phyloP scores from a whole-genome alignment of 179 eudicot species.

The Nepenthes alata region DNA sequence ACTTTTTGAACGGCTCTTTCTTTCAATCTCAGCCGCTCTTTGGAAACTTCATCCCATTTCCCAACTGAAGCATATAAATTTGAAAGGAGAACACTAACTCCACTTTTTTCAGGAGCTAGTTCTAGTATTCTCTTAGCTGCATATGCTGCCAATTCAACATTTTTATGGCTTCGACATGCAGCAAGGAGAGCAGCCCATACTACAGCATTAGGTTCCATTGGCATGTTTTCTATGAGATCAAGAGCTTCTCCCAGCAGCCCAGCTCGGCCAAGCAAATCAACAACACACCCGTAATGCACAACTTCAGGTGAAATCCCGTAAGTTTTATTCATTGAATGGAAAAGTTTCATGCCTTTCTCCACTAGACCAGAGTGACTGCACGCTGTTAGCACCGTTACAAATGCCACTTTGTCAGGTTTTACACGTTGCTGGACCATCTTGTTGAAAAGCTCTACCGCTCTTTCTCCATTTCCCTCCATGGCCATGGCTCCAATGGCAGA shows the following conservation, averaged over 20 bases:
- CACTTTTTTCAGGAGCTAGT: too few species aligned
- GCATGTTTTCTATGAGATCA: constrained; percentile 35
- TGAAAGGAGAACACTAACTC: too few species aligned
- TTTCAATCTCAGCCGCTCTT: too few species aligned
- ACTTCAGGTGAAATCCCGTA: constrained; percentile 32
- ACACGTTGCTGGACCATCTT: constrained; percentile 41
- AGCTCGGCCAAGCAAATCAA: constrained; percentile 45
- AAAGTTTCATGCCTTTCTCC: constrained; percentile 33
- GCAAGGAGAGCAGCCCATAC: constrained; percentile 62
- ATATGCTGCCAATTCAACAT: too few species aligned
- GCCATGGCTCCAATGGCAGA: constrained; percentile 51
- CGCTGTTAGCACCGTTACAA: constrained; percentile 42
- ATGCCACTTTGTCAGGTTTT: constrained; percentile 44
- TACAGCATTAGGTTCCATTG: constrained; percentile 30
- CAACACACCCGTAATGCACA: constrained; percentile 54
- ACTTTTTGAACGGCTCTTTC: too few species aligned
- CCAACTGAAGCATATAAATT: too few species aligned
- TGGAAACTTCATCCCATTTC: too few species aligned
- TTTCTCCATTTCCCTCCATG: constrained; percentile 35
- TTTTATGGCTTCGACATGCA: constrained; percentile 35
- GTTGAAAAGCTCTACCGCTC: constrained; percentile 36
- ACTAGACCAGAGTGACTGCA: constrained; percentile 42
- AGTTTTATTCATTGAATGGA: constrained; percentile 27
- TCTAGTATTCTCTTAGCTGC: too few species aligned
- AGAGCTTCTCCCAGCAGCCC: constrained; percentile 43